Evolutionary conservation across 148 eudicot genomes (phyloP).

Genomic region (Agrostemma githago): DNA sequence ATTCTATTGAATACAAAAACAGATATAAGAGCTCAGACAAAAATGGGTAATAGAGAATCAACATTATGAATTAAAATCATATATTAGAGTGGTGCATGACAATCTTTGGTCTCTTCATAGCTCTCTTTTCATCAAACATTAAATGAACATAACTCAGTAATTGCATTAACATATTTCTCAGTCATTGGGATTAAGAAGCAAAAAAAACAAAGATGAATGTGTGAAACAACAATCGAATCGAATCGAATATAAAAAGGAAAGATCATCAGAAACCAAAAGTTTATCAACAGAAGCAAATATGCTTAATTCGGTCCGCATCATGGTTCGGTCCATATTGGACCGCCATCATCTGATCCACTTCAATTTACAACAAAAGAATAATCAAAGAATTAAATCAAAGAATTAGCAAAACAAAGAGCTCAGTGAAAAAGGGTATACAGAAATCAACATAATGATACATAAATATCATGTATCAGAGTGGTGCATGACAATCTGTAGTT

Average conservation of each 20-base stretch:
- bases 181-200: too few relatives aligned
- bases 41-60: too few relatives aligned
- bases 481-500: constrained; percentile 25
- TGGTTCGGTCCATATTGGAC: constrained; percentile 17
- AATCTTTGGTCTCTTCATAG: too few relatives aligned
- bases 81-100: too few relatives aligned
- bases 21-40: too few relatives aligned
- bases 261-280: constrained; percentile 25
- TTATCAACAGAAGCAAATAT: constrained; percentile 18
- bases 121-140: too few relatives aligned
- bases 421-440: constrained; percentile 20
- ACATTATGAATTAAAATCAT: too few relatives aligned
- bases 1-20: too few relatives aligned
- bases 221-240: not conserved
- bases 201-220: not conserved
- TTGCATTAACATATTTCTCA: too few relatives aligned
- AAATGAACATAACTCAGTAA: too few relatives aligned
- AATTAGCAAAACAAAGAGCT: constrained; percentile 11
- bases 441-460: constrained; percentile 10
- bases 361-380: not conserved
- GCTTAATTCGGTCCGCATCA: constrained; percentile 30
- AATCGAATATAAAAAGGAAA: not conserved
- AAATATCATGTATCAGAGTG: constrained; percentile 17
- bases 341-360: constrained; percentile 21
- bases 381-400: not conserved